Base-by-base conservation (phyloP, 2,329 filamentous ascomycete species). In the Alternaria dauci region DNA sequence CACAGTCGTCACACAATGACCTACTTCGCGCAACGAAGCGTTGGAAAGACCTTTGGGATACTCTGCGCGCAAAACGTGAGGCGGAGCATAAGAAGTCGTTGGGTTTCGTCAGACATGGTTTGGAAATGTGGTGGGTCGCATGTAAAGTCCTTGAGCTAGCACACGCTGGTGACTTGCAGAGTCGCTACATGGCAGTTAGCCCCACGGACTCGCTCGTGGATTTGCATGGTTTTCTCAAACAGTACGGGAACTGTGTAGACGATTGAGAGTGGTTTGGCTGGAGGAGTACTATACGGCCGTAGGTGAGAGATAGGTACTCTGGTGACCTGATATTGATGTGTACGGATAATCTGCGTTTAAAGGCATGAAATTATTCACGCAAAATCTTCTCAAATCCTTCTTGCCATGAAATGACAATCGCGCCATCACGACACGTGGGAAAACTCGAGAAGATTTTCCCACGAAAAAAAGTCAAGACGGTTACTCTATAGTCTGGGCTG, bases 111-210 rank as follows among this genome's bases (percentile, higher is more conserved):
- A 65, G 58, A 42, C 59, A 69, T n/a, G 54, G 54, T 1, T 18
- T 60, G 9, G 67, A 67, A 18, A 54, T 69, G 12, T 69, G 65
- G 60, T 67, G 67, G 62, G 41, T 69, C 4, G 55, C 62, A 23
- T 43, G 41, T 8, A 63, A 67, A 20, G 28, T 58, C 16, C 51
- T 67, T 12, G 60, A 65, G 32, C 0, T 61, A 11, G 39, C 52
- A 12, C 39, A 48, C 12, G 2, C 2, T 16, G 52, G 47, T 1
- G 47, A 58, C 8, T 30, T 25, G 5, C 23, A 47, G 18, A 51
- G 52, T 52, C 50, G 34, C 16, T 66, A 63, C 30, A 50, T 67
- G 44, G 30, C 50, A 1, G 42, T 50, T 3, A 54, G 14, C 12
- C 60, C 63, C 8, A 62, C 58, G 6, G 60, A 67, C 30, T 62